Percentiles rank a stretch among this genome's conserved stretches.
Evolutionary conservation across 371 early-diverging fungal genomes (phyloP).

Genomic region (Thermomucor indicae-seudaticae): DNA sequence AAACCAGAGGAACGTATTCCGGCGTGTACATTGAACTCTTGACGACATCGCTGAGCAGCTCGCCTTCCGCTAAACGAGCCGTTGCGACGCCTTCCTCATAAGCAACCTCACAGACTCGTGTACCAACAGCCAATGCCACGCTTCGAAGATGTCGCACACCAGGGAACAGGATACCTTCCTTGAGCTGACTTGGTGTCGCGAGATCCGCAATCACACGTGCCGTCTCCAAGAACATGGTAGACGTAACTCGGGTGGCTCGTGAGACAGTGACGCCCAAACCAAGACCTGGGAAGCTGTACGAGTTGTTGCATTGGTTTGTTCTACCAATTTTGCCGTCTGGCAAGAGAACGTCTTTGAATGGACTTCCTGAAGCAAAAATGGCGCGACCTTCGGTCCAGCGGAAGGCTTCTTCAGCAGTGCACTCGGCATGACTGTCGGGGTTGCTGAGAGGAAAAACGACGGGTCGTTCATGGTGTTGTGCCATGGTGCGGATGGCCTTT

Average conservation of each 20-base stretch:
- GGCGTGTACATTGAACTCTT: conserved; percentile 51
- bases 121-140: conserved; percentile 52
- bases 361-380: conserved; percentile 62
- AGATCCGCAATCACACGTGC: conserved; percentile 57
- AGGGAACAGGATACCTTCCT: conserved; percentile 57
- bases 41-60: conserved; percentile 44
- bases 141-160: conserved; percentile 49
- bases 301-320: conserved; percentile 66
- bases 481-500: conserved; percentile 56
- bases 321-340: conserved; percentile 45
- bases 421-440: conserved; percentile 63
- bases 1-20: conserved; percentile 58
- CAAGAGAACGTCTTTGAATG: conserved; percentile 45
- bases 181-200: conserved; percentile 54
- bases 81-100: conserved; percentile 52
- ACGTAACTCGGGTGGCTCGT: conserved; percentile 49
- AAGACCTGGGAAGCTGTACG: conserved; percentile 60
- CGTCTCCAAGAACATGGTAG: conserved; percentile 60
- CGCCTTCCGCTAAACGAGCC: conserved; percentile 40
- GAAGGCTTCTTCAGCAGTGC: conserved; percentile 59
- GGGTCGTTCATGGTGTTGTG: conserved; percentile 53
- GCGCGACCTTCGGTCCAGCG: conserved; percentile 59
- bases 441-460: conserved; percentile 64
- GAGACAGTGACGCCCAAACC: conserved; percentile 59
- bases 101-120: conserved; percentile 59